phyloP scores from a whole-genome alignment of 768 basidiomycete genomes.

The Myochromella boudieri region DNA sequence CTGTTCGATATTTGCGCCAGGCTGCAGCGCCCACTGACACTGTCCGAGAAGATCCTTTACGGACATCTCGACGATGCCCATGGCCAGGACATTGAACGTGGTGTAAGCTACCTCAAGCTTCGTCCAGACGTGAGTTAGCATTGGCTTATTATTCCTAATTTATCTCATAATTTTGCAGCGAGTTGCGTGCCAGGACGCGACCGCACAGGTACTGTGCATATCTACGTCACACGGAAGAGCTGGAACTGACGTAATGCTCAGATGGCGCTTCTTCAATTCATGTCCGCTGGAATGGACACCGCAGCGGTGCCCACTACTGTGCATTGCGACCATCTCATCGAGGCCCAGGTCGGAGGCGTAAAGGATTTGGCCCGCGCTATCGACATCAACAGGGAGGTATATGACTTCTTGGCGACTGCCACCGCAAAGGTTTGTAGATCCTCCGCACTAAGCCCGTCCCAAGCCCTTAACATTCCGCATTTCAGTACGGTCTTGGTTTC shows the following conservation, averaged over 20 bases:
- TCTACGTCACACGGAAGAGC: conserved; percentile 15
- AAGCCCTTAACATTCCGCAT: neutral
- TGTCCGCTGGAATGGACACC: conserved; percentile 98
- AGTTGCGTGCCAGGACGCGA: conserved; percentile 90
- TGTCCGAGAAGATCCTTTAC: conserved; percentile 97
- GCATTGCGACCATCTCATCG: conserved; percentile 98
- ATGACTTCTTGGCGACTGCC: conserved; percentile 97
- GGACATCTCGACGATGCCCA: conserved; percentile 96
- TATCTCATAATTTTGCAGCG: conserved; percentile 45
- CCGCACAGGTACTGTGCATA: conserved; percentile 61
- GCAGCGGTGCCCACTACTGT: conserved; percentile 98
- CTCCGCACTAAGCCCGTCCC: neutral
- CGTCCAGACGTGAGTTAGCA: conserved; percentile 83
- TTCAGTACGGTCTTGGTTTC: conserved; percentile 95
- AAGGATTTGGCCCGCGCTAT: conserved; percentile 93
- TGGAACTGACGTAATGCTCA: conserved; percentile 39
- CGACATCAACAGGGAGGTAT: conserved; percentile 96
- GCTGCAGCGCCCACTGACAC: conserved; percentile 84
- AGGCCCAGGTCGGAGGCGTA: conserved; percentile 92
- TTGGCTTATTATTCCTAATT: conserved; percentile 5
- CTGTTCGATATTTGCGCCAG: conserved; percentile 36
- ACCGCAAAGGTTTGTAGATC: conserved; percentile 78
- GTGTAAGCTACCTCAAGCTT: conserved; percentile 94
- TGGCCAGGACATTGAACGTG: conserved; percentile 87
- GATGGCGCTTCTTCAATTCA: conserved; percentile 99